Evolutionary conservation across 257 asterid genomes (phyloP).

Genomic region (Solanum appendiculatum): DNA sequence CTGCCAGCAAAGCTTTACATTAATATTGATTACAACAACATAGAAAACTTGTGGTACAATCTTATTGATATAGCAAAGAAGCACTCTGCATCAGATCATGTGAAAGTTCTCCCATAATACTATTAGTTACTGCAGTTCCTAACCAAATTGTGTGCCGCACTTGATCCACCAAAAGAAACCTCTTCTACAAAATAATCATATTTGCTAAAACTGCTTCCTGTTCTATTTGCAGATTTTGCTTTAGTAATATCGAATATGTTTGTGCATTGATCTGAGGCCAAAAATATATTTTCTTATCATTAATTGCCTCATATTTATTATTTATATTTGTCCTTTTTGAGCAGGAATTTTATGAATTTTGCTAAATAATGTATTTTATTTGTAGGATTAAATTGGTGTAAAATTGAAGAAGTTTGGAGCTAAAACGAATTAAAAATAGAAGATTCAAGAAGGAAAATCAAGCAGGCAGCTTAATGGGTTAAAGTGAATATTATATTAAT

Average conservation of each 20-base stretch:
- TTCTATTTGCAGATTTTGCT: background rate
- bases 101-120: background rate
- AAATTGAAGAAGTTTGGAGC: no score
- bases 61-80: background rate
- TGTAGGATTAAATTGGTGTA: no score
- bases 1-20: slow-evolving; percentile 30
- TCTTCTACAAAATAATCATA: background rate
- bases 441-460: no score
- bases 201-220: background rate
- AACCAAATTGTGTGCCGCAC: background rate
- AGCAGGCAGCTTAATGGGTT: no score
- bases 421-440: no score
- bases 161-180: background rate
- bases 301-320: no score
- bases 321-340: no score
- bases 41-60: background rate
- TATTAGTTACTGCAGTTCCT: background rate
- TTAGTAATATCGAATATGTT: background rate
- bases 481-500: no score
- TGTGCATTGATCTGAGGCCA: no score
- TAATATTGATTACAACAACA: background rate
- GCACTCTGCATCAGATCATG: background rate
- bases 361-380: no score
- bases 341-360: no score
- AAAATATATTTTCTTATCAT: no score